A percentile compares a stretch with the other conserved stretches of the same genome.
Evolutionary conservation across 2,329 filamentous ascomycete genomes (phyloP).

Genomic region (Calycina herbarum): DNA sequence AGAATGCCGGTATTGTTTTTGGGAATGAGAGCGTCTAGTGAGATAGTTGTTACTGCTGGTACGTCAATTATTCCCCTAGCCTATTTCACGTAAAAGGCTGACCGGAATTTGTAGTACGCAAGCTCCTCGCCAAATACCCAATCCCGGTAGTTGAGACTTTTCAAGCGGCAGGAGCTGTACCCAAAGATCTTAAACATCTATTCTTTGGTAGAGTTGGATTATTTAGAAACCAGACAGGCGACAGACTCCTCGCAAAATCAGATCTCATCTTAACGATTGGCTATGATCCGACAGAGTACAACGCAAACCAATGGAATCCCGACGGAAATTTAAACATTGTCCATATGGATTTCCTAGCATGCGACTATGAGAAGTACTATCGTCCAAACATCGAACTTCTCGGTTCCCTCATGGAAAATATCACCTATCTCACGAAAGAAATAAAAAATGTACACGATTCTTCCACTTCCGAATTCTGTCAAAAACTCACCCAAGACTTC

Average conservation of each 20-base stretch:
- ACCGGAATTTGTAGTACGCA: conserved; percentile 35
- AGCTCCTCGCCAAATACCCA: conserved; percentile 43
- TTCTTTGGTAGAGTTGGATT: conserved; percentile 50
- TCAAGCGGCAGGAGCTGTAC: conserved; percentile 49
- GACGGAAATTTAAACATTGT: conserved; percentile 42
- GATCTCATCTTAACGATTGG: conserved; percentile 48
- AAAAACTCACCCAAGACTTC: conserved; percentile 14
- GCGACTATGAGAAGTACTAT: conserved; percentile 23
- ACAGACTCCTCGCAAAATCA: conserved; percentile 44
- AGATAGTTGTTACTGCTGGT: conserved; percentile 41
- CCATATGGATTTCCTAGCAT: conserved; percentile 47
- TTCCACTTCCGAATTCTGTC: conserved; percentile 9
- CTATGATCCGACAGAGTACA: conserved; percentile 50
- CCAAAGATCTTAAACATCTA: conserved; percentile 44
- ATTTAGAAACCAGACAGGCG: conserved; percentile 50
- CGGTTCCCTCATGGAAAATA: conserved; percentile 19
- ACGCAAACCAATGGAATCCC: conserved; percentile 47
- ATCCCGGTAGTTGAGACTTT: conserved; percentile 52
- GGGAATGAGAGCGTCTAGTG: conserved; percentile 45
- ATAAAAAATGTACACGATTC: conserved; percentile 10
- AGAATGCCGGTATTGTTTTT: conserved; percentile 47
- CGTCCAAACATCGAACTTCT: conserved; percentile 23
- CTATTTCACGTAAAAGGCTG: no score
- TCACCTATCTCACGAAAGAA: conserved; percentile 12
- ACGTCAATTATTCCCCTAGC: background rate